These are phyloP conservation scores for Paramyrothecium roridum DNA, from an alignment of 2,329 filamentous ascomycete species.

Conservation along the genomic window DNA sequence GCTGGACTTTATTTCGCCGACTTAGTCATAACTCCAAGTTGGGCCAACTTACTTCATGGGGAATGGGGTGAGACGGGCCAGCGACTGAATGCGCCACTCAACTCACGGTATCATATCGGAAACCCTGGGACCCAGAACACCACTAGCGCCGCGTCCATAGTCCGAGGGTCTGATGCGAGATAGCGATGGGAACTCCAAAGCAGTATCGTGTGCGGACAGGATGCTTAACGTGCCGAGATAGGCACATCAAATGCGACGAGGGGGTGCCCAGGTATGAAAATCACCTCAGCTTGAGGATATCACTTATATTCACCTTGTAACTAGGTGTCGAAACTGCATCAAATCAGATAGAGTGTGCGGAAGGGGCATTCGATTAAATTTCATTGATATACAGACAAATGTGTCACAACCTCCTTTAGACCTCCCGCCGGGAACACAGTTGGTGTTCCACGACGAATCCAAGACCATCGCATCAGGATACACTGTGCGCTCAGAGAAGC, in stretches of 20 bases:
- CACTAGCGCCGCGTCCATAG: too few species aligned
- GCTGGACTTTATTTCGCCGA: too few species aligned
- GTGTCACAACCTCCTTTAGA: not conserved
- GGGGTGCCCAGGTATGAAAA: not conserved
- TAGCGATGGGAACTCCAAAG: not conserved
- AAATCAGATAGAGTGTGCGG: not conserved
- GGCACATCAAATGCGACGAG: constrained; percentile 1
- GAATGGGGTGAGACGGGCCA: too few species aligned
- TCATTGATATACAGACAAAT: not conserved
- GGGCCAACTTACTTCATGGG: too few species aligned
- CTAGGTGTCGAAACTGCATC: not conserved
- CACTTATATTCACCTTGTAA: not conserved
- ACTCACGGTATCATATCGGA: too few species aligned
- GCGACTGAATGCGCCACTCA: too few species aligned
- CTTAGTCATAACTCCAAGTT: too few species aligned
- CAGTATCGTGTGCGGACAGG: not conserved
- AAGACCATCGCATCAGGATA: not conserved
- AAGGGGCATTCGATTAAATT: not conserved
- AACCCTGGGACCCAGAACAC: too few species aligned
- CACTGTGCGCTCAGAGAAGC: not conserved
- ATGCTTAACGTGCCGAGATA: not conserved
- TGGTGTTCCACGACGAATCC: not conserved
- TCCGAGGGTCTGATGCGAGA: too few species aligned
- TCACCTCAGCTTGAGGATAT: not conserved
- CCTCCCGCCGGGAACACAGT: not conserved